Percentiles rank a stretch among this genome's conserved stretches.
Evolutionary conservation across 2,329 filamentous ascomycete genomes (phyloP).

Genomic region (Curvularia eragrostidis): DNA sequence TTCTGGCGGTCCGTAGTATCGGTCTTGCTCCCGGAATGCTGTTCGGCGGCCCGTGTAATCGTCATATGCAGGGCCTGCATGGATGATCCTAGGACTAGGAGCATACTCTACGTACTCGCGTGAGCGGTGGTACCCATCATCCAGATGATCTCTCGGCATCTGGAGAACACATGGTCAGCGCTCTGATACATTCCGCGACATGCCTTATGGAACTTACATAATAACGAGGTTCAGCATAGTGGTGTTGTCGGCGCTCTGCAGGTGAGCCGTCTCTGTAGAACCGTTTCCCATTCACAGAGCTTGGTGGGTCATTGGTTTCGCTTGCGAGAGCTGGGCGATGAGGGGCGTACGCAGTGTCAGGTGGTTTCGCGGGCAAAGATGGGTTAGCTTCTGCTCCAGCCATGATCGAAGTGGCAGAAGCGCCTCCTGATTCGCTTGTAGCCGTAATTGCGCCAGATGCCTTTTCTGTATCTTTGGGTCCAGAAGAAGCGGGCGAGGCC

Average conservation of each 20-base stretch:
- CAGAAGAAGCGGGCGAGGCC: conserved; percentile 38
- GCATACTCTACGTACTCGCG: conserved; percentile 42
- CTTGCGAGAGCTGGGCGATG: conserved; percentile 47
- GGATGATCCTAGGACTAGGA: conserved; percentile 37
- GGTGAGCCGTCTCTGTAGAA: conserved; percentile 36
- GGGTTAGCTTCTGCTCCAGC: conserved; percentile 38
- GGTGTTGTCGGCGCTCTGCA: conserved; percentile 36
- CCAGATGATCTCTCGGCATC: conserved; percentile 37
- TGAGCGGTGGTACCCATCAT: conserved; percentile 37
- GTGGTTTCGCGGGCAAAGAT: conserved; percentile 42
- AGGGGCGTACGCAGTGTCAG: conserved; percentile 59
- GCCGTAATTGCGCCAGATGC: conserved; percentile 22
- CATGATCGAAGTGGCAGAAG: conserved; percentile 29
- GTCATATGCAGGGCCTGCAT: conserved; percentile 37
- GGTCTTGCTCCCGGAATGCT: conserved; percentile 43
- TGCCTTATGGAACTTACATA: conserved; percentile 41
- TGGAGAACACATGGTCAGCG: conserved; percentile 28
- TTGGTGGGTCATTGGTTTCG: conserved; percentile 25
- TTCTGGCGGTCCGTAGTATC: conserved; percentile 37
- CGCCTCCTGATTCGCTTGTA: conserved; percentile 28
- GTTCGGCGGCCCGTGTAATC: conserved; percentile 42
- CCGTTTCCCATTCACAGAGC: conserved; percentile 28
- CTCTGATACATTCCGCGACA: conserved; percentile 8
- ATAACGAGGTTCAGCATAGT: conserved; percentile 42
- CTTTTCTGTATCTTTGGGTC: conserved; percentile 41